Base-by-base conservation (phyloP, 2,329 filamentous ascomycete species). In the Botrytis tulipae region DNA sequence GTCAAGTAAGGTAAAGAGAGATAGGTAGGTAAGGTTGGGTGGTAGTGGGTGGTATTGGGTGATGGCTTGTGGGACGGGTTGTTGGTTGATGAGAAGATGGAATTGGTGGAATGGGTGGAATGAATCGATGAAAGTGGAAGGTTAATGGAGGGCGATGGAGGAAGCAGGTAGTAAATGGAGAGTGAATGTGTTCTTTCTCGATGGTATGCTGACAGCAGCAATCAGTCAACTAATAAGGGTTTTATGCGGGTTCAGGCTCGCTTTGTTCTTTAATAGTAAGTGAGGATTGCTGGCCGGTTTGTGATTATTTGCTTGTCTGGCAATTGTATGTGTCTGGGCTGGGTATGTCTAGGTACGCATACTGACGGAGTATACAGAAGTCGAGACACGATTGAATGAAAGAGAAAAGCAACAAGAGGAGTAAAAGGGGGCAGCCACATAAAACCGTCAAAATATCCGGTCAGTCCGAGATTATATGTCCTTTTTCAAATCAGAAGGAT, bases 371-470 rank as follows among this genome's bases (percentile, higher is more conserved):
- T 14, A 14, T 7, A 29, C n/a, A 57, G 51, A 29, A 29, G 42
- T 29, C n/a, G 22, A 51, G 14, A 67, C 42, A 29, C 35, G 22
- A 16, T n/a, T 16, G 44, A 25, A 29, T 22, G 44, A 25, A 40
- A 68, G 66, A 57, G 37, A 57, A 40, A 42, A 42, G 65, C 32
- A 68, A 40, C 14, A 14, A 51, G 22, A 25, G 29, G 16, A 16
- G 20, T n/a, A 32, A 65, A 71, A 44, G 48, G 70, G 70, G 60
- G 70, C 8, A 71, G 44, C 35, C 60, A 71, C 70, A 71, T 35
- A n/a, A 57, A 66, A 66, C 60, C 20, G n/a, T 44, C n/a, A 40
- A 54, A 40, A 20, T 25, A 29, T 51, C 62, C 40, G 70, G 70
- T 18, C 60, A 71, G 35, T 57, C 70, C 60, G 60, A 44, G 44